phyloP scores from a whole-genome alignment of 148 eudicot species.

The Chenopodium formosanum region DNA sequence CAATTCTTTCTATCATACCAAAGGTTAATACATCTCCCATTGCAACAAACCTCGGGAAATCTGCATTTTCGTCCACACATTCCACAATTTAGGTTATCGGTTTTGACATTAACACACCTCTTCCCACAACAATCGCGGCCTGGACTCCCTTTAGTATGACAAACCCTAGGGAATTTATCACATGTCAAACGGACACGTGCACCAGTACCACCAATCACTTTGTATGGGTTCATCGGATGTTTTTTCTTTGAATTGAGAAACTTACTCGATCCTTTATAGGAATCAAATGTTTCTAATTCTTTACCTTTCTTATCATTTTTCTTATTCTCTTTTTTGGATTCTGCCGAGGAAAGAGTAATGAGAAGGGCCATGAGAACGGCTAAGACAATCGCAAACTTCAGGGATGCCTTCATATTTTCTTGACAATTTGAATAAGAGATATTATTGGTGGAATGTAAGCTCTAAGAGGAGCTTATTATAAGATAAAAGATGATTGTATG shows the following conservation, averaged over 20 bases:
- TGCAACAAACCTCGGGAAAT: conserved; percentile 54
- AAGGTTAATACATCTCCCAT: conserved; percentile 50
- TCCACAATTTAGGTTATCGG: conserved; percentile 56
- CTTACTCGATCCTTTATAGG: conserved; percentile 7
- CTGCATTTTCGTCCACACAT: conserved; percentile 61
- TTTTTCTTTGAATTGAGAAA: conserved; percentile 14
- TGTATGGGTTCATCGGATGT: neutral
- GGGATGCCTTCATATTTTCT: conserved; percentile 4
- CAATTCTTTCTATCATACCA: conserved; percentile 44
- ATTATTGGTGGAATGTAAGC: neutral
- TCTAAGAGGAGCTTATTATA: neutral
- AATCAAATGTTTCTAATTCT: neutral
- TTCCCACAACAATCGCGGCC: conserved; percentile 65
- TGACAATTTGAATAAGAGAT: neutral
- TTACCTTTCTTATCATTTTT: neutral
- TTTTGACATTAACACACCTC: conserved; percentile 54
- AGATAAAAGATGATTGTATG: neutral
- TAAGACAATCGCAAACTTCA: neutral
- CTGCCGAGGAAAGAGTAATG: conserved; percentile 3
- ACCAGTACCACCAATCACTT: neutral
- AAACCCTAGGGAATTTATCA: conserved; percentile 50
- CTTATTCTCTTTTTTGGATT: conserved; percentile 2
- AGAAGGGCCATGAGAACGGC: neutral
- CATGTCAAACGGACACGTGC: conserved; percentile 26
- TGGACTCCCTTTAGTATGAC: conserved; percentile 43